A percentile compares a stretch with the other conserved stretches of the same genome.
phyloP scores from a whole-genome alignment of 2,329 filamentous ascomycete species.

The Hypoxylon sp. region DNA sequence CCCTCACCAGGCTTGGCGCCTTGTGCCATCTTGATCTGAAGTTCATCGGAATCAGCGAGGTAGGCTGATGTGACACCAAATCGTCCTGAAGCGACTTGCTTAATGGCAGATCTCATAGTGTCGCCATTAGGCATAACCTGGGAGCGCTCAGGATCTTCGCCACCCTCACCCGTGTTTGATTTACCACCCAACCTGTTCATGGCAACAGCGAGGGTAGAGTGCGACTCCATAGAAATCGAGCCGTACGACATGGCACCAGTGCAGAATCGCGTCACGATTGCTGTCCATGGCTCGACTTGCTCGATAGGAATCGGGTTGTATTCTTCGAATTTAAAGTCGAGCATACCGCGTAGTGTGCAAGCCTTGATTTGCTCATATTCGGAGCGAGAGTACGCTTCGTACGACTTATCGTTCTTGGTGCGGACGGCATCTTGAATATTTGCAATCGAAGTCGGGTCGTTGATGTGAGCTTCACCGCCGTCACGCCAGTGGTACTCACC shows the following conservation, averaged over 20 bases:
- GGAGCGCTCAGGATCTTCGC: conserved; percentile 93
- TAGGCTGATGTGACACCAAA: conserved; percentile 97
- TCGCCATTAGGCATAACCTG: conserved; percentile 89
- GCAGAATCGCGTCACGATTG: conserved; percentile 95
- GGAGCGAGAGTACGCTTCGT: conserved; percentile 92
- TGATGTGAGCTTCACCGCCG: conserved; percentile 93
- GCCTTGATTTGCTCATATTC: conserved; percentile 97
- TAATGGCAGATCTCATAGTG: conserved; percentile 97
- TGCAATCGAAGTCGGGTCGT: conserved; percentile 93
- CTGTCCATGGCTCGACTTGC: conserved; percentile 97
- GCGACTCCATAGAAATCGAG: conserved; percentile 98
- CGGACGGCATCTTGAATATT: conserved; percentile 97
- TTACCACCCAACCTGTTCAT: conserved; percentile 98
- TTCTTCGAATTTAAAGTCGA: conserved; percentile 97
- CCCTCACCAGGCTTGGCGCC: conserved; percentile 98
- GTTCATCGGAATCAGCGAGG: conserved; percentile 91
- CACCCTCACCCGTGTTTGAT: conserved; percentile 97
- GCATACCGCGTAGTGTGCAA: conserved; percentile 91
- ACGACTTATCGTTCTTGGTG: conserved; percentile 98
- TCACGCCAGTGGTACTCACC: conserved; percentile 99
- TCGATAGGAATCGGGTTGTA: conserved; percentile 88
- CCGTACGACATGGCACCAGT: conserved; percentile 99
- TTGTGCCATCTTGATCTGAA: conserved; percentile 99
- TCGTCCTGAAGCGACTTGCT: conserved; percentile 94
- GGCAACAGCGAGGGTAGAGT: conserved; percentile 93